A percentile compares a stretch with the other conserved stretches of the same genome.
These are phyloP conservation scores for Thuidium tamariscinum DNA, from an alignment of 225 moss, liverwort and hornwort genomes.

Conservation along the genomic window DNA sequence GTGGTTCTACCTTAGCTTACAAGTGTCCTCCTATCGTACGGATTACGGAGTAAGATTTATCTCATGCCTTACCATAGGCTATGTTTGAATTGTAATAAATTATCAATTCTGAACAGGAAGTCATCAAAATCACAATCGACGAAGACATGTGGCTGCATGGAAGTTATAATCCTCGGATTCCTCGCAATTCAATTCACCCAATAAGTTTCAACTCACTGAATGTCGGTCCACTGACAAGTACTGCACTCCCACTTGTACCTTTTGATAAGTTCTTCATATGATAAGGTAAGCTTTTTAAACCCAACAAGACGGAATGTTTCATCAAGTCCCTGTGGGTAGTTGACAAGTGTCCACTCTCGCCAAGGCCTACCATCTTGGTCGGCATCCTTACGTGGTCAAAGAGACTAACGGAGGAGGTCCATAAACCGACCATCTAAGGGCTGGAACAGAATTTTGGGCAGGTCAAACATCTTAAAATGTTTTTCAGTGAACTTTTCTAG, in stretches of 20 bases:
- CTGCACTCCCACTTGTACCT: accelerated
- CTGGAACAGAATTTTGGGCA: too few relatives aligned
- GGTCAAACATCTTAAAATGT: too few relatives aligned
- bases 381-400: not conserved
- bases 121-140: not conserved
- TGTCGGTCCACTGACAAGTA: not conserved
- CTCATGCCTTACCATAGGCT: too few relatives aligned
- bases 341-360: not conserved
- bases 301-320: not conserved
- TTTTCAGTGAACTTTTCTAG: too few relatives aligned
- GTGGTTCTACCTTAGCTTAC: too few relatives aligned
- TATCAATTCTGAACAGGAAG: not conserved
- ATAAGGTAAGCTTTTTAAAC: not conserved
- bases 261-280: not conserved
- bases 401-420: too few relatives aligned
- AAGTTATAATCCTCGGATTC: not conserved
- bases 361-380: not conserved
- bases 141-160: not conserved
- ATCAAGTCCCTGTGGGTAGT: not conserved
- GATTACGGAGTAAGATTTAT: too few relatives aligned
- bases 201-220: not conserved
- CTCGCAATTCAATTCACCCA: not conserved
- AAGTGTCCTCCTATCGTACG: not conserved
- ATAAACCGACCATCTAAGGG: not conserved
- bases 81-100: not conserved